A percentile compares a stretch with the other conserved stretches of the same genome.
Evolutionary conservation across 148 eudicot species (phyloP).

Genomic region (Rhododendron vialii): DNA sequence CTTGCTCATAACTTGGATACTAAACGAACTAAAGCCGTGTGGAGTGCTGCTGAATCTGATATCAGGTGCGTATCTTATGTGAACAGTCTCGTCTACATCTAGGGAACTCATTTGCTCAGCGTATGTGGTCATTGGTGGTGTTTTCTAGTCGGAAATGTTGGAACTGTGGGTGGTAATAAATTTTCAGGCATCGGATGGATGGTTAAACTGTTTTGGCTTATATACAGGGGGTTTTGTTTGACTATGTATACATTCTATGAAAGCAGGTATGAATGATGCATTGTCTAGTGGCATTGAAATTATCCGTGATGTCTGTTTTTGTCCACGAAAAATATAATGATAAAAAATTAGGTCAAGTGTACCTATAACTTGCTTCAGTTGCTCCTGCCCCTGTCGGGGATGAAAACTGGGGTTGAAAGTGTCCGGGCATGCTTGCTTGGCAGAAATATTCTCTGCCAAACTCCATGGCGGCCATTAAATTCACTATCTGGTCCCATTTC

Average conservation of each 20-base stretch:
- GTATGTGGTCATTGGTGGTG: not conserved
- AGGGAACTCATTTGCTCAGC: not conserved
- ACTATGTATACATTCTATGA: not conserved
- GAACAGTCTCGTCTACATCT: slow-evolving; percentile 34
- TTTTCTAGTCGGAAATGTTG: not conserved
- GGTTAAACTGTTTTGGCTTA: not conserved
- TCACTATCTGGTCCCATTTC: not conserved
- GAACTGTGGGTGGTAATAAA: not conserved
- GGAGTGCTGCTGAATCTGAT: not conserved
- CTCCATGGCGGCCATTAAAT: not conserved
- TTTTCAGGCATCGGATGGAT: not conserved
- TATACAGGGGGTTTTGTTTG: not conserved
- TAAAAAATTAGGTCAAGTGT: not conserved
- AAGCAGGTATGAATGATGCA: not conserved
- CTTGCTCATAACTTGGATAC: slow-evolving; percentile 16
- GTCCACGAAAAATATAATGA: not conserved
- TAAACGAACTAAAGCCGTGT: slow-evolving; percentile 14
- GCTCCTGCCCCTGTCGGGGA: not conserved
- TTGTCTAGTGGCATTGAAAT: not conserved
- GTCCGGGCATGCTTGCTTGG: not conserved
- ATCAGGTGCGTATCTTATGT: slow-evolving; percentile 27
- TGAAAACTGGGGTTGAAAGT: not conserved
- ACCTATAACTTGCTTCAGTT: not conserved
- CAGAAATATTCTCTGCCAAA: not conserved
- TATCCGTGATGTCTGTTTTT: not conserved